Evolutionary conservation across 2,329 filamentous ascomycete genomes (phyloP).

Genomic region (Stachybotrys chlorohalonatus): DNA sequence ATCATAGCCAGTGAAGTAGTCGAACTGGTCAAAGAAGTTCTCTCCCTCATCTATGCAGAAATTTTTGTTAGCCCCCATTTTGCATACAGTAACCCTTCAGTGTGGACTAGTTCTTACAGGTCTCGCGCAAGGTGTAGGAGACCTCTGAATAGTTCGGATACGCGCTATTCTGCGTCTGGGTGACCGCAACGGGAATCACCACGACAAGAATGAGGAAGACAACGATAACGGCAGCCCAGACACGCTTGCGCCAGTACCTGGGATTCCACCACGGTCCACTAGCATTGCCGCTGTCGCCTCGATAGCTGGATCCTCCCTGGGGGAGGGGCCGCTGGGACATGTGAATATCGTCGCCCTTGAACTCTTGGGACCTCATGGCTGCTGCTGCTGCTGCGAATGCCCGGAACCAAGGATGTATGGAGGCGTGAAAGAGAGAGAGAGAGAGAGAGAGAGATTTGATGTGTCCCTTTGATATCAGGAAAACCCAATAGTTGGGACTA

Average conservation of each 20-base stretch:
- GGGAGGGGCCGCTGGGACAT: background rate
- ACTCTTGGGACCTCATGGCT: background rate
- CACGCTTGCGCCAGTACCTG: constrained; percentile 42
- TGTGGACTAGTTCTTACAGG: constrained; percentile 27
- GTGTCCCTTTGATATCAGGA: too few relatives aligned
- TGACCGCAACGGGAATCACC: constrained; percentile 36
- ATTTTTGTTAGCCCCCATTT: background rate
- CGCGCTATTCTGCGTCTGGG: constrained; percentile 25
- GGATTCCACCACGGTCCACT: constrained; percentile 33
- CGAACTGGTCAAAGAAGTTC: constrained; percentile 45
- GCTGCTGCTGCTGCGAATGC: background rate
- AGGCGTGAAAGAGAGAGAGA: too few relatives aligned
- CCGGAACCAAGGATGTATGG: background rate
- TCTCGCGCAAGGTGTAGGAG: constrained; percentile 38
- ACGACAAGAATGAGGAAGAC: constrained; percentile 35
- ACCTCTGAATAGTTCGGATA: constrained; percentile 41
- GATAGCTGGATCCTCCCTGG: background rate
- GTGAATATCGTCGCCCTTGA: background rate
- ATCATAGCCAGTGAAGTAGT: constrained; percentile 42
- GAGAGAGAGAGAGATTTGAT: too few relatives aligned
- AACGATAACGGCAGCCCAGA: constrained; percentile 33
- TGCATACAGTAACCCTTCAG: background rate
- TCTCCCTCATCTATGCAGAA: constrained; percentile 32
- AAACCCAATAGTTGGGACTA: too few relatives aligned
- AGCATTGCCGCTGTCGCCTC: constrained; percentile 8